Percentiles rank a stretch among this genome's conserved stretches.
Conservation (phyloP, 495 filamentous ascomycete species). For the Penicillium daleae region DNA sequence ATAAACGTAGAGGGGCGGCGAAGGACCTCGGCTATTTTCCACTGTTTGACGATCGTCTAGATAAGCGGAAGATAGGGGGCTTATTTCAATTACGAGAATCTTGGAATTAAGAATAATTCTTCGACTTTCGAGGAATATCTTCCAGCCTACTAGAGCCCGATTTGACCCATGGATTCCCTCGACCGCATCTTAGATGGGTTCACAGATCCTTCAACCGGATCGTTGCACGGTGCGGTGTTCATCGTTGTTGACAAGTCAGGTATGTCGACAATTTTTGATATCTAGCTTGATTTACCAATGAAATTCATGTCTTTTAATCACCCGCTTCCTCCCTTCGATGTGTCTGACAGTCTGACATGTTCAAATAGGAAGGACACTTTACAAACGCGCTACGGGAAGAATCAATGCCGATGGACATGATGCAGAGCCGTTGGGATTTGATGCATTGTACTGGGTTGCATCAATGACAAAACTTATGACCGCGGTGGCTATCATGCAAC, state of each 20-base stretch:
- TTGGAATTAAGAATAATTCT: not conserved
- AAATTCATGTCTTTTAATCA: no score
- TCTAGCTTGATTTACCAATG: not conserved
- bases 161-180: not conserved
- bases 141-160: not conserved
- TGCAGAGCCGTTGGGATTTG: not conserved
- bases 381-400: slow-evolving; percentile 5
- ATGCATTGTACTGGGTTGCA: slow-evolving; percentile 25
- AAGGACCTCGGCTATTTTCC: not conserved
- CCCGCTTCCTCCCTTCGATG: not conserved
- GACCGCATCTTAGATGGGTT: slow-evolving; percentile 11
- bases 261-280: not conserved
- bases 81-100: not conserved
- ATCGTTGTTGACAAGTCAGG: slow-evolving; percentile 13
- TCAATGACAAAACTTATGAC: slow-evolving; percentile 43
- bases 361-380: slow-evolving; percentile 5
- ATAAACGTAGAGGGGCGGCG: not conserved
- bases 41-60: not conserved
- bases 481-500: slow-evolving; percentile 47
- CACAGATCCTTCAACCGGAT: slow-evolving; percentile 16
- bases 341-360: not conserved
- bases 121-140: not conserved
- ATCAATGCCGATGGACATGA: not conserved
- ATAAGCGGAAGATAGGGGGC: not conserved
- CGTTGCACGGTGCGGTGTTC: slow-evolving; percentile 16